Conservation (phyloP, 192 early-diverging fungal species). For the Paraglomus occultum region DNA sequence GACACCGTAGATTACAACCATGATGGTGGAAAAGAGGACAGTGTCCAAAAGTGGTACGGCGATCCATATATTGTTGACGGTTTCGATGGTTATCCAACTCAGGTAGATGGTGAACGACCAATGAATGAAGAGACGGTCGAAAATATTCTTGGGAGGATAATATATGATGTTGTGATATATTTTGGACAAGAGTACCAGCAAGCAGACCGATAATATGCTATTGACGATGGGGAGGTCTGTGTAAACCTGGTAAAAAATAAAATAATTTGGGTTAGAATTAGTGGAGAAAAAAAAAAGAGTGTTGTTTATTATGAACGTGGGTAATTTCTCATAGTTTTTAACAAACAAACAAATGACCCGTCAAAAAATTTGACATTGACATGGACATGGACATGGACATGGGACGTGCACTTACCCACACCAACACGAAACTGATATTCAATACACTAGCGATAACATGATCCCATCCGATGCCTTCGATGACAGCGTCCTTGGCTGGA, state of each 20-base stretch:
- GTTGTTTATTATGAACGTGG: not conserved
- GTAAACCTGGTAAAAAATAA: not conserved
- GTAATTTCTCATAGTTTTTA: not conserved
- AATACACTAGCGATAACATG: not conserved
- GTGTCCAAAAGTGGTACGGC: not conserved
- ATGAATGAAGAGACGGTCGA: constrained; percentile 40
- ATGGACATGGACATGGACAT: too few species aligned
- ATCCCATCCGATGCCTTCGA: constrained; percentile 16
- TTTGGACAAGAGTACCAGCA: not conserved
- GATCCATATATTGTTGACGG: constrained; percentile 33
- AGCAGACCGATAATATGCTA: not conserved
- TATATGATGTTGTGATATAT: constrained; percentile 36
- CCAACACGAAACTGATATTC: not conserved
- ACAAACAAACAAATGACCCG: constrained; percentile 6
- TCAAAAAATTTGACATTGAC: too few species aligned
- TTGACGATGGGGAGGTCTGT: not conserved
- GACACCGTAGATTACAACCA: constrained; percentile 27
- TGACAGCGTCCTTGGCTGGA: not conserved
- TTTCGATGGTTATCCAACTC: constrained; percentile 29
- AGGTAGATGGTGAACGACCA: constrained; percentile 46
- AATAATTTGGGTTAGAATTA: not conserved
- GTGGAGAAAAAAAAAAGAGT: not conserved
- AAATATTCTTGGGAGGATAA: constrained; percentile 40
- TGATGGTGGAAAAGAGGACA: constrained; percentile 7
- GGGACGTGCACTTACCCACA: constrained; percentile 19